phyloP scores from a whole-genome alignment of 768 basidiomycete species.

The Mycena haematopus region DNA sequence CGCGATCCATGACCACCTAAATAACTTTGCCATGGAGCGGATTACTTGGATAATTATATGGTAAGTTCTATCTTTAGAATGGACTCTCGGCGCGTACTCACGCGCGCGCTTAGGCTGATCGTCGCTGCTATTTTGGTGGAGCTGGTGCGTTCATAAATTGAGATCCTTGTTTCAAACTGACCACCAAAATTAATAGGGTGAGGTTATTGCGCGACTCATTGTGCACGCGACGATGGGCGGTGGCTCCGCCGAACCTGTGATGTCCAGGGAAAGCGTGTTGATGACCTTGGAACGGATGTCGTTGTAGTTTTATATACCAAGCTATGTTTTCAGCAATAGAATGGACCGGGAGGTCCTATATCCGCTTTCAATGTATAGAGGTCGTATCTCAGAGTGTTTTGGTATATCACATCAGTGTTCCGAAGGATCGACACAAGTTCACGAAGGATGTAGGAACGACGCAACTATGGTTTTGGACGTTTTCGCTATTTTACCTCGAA shows the following conservation, averaged over 20 bases:
- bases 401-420: no score
- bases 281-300: conserved; percentile 51
- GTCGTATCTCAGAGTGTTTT: no score
- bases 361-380: no score
- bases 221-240: conserved; percentile 63
- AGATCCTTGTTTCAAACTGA: not conserved
- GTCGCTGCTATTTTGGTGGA: conserved; percentile 90
- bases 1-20: conserved; percentile 92
- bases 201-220: conserved; percentile 77
- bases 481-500: no score
- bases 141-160: conserved; percentile 52
- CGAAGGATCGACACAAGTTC: no score
- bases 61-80: conserved; percentile 37
- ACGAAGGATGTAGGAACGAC: no score
- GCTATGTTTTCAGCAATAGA: not conserved
- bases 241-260: conserved; percentile 19
- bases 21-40: conserved; percentile 87
- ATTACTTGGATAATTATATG: conserved; percentile 72
- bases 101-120: conserved; percentile 69
- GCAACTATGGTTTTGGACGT: no score
- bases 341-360: no score
- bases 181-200: conserved; percentile 56
- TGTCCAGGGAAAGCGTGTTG: conserved; percentile 48
- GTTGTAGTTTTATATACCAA: conserved; percentile 9
- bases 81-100: conserved; percentile 17